Percentiles rank a stretch among this genome's conserved stretches.
phyloP scores from a whole-genome alignment of 2,329 filamentous ascomycete species.

The Aspergillus sp. region DNA sequence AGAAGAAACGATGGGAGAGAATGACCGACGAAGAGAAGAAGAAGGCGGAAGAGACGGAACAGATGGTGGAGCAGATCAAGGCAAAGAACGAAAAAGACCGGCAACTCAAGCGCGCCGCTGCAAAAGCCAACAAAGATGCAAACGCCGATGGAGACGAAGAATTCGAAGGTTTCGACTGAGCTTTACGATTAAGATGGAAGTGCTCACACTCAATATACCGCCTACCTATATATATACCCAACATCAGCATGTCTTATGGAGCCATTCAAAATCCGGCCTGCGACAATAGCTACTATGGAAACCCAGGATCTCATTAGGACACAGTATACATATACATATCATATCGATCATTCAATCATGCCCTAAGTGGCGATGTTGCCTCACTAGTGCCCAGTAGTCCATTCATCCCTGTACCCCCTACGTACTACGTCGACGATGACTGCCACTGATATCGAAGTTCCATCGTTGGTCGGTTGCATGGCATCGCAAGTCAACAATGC shows the following conservation, averaged over 20 bases:
- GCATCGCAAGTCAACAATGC: neutral
- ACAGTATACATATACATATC: no score
- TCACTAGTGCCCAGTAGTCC: neutral
- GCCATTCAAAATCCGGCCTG: neutral
- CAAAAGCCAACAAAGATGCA: conserved; percentile 17
- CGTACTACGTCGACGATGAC: neutral
- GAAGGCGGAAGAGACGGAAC: conserved; percentile 62
- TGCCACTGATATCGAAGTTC: neutral
- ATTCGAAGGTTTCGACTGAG: conserved; percentile 59
- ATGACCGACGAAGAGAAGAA: conserved; percentile 72
- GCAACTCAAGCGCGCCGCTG: conserved; percentile 17
- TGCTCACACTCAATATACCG: neutral
- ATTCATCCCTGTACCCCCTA: neutral
- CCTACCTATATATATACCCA: conserved; percentile 6
- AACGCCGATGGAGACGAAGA: conserved; percentile 37
- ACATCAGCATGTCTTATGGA: neutral
- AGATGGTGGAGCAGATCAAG: conserved; percentile 65
- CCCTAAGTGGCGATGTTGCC: neutral
- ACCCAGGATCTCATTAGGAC: neutral
- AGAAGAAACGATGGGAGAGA: conserved; percentile 61
- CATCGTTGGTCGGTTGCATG: neutral
- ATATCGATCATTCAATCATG: neutral
- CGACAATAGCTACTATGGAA: neutral
- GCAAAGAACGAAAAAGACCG: conserved; percentile 49
- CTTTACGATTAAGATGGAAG: neutral